phyloP scores from a whole-genome alignment of 495 filamentous ascomycete genomes.

The Hyaloscypha hepaticicola region DNA sequence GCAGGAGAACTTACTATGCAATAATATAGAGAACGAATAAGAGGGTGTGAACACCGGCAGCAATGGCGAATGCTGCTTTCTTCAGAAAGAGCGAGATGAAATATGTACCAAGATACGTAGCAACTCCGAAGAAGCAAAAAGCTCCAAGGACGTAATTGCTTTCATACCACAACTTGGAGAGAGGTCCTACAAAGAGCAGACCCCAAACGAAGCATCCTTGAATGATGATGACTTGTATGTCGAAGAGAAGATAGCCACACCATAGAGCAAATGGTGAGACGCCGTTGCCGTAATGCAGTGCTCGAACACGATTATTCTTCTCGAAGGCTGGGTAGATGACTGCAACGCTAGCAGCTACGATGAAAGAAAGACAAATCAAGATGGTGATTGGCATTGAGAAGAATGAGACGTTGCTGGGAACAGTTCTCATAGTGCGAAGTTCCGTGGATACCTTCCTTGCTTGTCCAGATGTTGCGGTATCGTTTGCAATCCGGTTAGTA shows the following conservation, averaged over 20 bases:
- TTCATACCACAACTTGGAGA: slow-evolving; percentile 19
- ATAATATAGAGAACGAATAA: slow-evolving; percentile 27
- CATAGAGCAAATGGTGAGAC: slow-evolving; percentile 28
- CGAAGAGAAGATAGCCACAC: slow-evolving; percentile 28
- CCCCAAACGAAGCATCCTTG: slow-evolving; percentile 27
- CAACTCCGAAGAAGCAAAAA: slow-evolving; percentile 30
- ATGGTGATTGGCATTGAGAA: slow-evolving; percentile 12
- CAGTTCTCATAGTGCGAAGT: slow-evolving; percentile 13
- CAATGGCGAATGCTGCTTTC: slow-evolving; percentile 29
- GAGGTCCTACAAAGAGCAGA: slow-evolving; percentile 18
- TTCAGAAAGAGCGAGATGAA: slow-evolving; percentile 25
- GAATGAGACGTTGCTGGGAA: slow-evolving; percentile 10
- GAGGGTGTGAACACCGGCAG: slow-evolving; percentile 26
- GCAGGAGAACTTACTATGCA: slow-evolving; percentile 8
- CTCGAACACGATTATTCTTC: slow-evolving; percentile 26
- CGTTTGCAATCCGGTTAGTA: slow-evolving; percentile 21
- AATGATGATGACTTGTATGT: slow-evolving; percentile 28
- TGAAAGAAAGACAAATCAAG: slow-evolving; percentile 22
- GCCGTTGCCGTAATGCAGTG: slow-evolving; percentile 29
- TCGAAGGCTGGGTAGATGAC: slow-evolving; percentile 29
- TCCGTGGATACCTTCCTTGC: background rate
- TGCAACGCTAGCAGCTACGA: slow-evolving; percentile 17
- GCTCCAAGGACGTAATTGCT: slow-evolving; percentile 19
- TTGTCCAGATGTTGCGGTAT: background rate
- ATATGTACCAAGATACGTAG: slow-evolving; percentile 27